Base-by-base conservation (phyloP, 2,329 filamentous ascomycete genomes). In the Calonectria hawksworthii region DNA sequence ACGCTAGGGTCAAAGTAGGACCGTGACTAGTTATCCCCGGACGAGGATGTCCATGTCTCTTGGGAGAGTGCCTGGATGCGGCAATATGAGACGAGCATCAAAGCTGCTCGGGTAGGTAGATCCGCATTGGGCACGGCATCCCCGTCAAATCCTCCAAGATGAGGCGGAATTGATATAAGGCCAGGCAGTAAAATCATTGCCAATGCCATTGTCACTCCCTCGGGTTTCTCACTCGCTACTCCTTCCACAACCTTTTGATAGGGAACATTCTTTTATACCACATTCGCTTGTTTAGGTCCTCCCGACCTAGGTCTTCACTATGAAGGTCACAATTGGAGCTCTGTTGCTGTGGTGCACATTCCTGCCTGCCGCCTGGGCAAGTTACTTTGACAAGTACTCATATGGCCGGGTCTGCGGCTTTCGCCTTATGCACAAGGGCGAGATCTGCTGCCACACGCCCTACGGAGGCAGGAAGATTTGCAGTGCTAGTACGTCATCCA, bases 301-400 rank as follows among this genome's bases (percentile, higher is more conserved):
- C 21, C 50, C 50, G 36, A 44, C 18, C 50, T 28, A 26, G 11
- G 54, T 51, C 61, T 59, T 54, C 69, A 59, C 21, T 23, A 72
- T 72, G 70, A 72, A 54, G 41, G 32, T 38, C 13, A 38, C 9
- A 38, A 10, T 72, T 10, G 51, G 63, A 61, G 38, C 70, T n/a
- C 28, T 72, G 16, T 30, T 72, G 63, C 63, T 72, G 30, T 72
- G 63, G 23, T n/a, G 63, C 52, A 28, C 41, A 18, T 61, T 72
- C 52, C 63, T 72, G 9, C 63, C 70, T 41, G 44, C 41, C 13
- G 34, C 51, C 8, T 51, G 61, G 51, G 63, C 70, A 41, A 66
- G 23, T 11, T 16, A 30, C 38, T 61, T 23, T 63, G 51, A 51
- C 14, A 63, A 44, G n/a, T 30, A 59, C 7, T 30, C 51, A 23